A percentile compares a stretch with the other conserved stretches of the same genome.
Conservation (phyloP, 2,329 filamentous ascomycete species). For the Magnaporthiopsis incrustans region DNA sequence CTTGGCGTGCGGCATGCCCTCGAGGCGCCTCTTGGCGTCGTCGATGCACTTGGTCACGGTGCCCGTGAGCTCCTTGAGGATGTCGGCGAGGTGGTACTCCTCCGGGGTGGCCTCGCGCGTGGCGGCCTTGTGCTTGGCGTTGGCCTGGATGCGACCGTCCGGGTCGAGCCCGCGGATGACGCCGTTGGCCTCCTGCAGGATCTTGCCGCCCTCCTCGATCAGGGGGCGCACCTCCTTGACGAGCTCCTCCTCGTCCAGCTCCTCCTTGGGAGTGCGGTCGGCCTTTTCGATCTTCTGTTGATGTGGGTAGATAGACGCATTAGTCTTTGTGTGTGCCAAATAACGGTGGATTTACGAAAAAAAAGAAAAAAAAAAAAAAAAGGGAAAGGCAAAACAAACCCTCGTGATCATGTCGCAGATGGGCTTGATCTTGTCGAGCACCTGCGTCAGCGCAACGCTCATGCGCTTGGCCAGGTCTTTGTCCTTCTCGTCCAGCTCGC, state of each 20-base stretch:
- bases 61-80: constrained; percentile 78
- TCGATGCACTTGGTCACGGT: constrained; percentile 79
- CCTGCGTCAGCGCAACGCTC: constrained; percentile 62
- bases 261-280: constrained; percentile 73
- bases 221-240: constrained; percentile 81
- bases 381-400: constrained; percentile 47
- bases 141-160: constrained; percentile 74
- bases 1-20: constrained; percentile 89
- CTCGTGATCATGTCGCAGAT: constrained; percentile 82
- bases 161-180: constrained; percentile 82
- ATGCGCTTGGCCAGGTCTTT: constrained; percentile 72
- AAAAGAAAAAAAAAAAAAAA: constrained; percentile 30
- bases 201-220: constrained; percentile 76
- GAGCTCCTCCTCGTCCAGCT: constrained; percentile 82
- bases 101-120: constrained; percentile 71
- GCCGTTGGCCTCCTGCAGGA: constrained; percentile 80
- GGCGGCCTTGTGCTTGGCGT: constrained; percentile 74
- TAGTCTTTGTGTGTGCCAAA: constrained; percentile 14
- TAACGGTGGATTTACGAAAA: not conserved
- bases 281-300: constrained; percentile 66
- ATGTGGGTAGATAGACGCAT: constrained; percentile 10
- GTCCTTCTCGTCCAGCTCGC: constrained; percentile 55
- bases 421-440: constrained; percentile 75
- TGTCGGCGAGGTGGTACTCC: constrained; percentile 76
- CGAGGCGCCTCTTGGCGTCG: constrained; percentile 80